Evolutionary conservation across 140 eudicot genomes (phyloP), one percentile per base, ranked within the genome.

Genomic region (Senecio squalidus): DNA sequence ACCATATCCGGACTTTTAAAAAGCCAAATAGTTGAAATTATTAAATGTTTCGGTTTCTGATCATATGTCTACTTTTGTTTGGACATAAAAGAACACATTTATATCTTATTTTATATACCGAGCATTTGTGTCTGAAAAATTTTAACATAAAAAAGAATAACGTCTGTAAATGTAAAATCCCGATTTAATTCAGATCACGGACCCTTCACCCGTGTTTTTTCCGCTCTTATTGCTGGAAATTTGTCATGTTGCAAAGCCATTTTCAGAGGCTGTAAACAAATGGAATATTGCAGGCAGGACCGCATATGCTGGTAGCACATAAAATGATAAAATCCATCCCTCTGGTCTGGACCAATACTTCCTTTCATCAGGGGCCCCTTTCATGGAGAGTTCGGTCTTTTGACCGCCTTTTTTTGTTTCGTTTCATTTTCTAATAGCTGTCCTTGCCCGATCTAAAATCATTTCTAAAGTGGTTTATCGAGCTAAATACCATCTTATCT

Each of bases 341-440:
- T n/a, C 69, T 48, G 49, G 68, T 33, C 36, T 49, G 59, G 58
- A 31, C 68, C 69, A 46, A 46, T 33, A 48, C 29, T 60, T 22
- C 25, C 48, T 18, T 45, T 40, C n/a, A n/a, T n/a, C n/a, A n/a
- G n/a, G n/a, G n/a, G n/a, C n/a, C n/a, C n/a, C n/a, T n/a, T n/a
- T n/a, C n/a, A n/a, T n/a, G n/a, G n/a, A n/a, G n/a, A n/a, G n/a
- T n/a, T n/a, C n/a, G n/a, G n/a, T n/a, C n/a, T n/a, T 0, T 14
- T 43, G 50, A 4, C 21, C 15, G 21, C 20, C n/a, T n/a, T n/a
- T 5, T 43, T 17, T 13, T 20, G 50, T 14, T 17, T 14, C n/a
- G 10, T 36, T n/a, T 10, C 15, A 13, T 43, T 13, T 43, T 5
- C 50, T 16, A 14, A 2, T n/a, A n/a, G 43, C 13, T n/a, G 13